Percentiles rank a stretch among this genome's conserved stretches.
phyloP scores from a whole-genome alignment of 2,329 filamentous ascomycete species.

The Nigrograna mackinnonii region DNA sequence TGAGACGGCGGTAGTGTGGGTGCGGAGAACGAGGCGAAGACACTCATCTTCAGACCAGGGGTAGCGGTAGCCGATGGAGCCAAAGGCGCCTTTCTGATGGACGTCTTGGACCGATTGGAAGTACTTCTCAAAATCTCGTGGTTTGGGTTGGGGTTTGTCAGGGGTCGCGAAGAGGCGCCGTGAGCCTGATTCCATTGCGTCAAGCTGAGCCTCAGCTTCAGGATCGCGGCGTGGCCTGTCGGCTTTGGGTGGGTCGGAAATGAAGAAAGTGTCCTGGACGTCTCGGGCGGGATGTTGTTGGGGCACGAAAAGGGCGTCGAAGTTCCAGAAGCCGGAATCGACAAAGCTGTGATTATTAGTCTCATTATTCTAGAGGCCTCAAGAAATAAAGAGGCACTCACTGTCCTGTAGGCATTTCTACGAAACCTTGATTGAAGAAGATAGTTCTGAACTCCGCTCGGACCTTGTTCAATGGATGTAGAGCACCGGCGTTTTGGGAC shows the following conservation, averaged over 20 bases:
- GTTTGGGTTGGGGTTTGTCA: constrained; percentile 54
- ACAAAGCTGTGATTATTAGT: constrained; percentile 64
- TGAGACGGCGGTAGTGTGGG: constrained; percentile 92
- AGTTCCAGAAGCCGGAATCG: constrained; percentile 99
- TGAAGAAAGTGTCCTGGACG: constrained; percentile 98
- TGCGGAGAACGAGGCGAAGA: constrained; percentile 84
- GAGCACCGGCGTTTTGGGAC: constrained; percentile 56
- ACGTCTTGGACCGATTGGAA: constrained; percentile 86
- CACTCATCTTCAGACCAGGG: constrained; percentile 90
- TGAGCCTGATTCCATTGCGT: constrained; percentile 52
- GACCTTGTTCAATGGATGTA: constrained; percentile 80
- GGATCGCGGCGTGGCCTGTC: constrained; percentile 67
- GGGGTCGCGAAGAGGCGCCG: constrained; percentile 59
- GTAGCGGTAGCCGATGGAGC: constrained; percentile 95
- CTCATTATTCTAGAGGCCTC: constrained; percentile 1
- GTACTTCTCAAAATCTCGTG: constrained; percentile 77
- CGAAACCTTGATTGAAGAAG: constrained; percentile 99
- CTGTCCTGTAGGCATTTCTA: constrained; percentile 94
- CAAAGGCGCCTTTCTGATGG: constrained; percentile 89
- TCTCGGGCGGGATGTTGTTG: constrained; percentile 98
- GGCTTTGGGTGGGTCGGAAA: constrained; percentile 81
- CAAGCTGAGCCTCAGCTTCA: constrained; percentile 48
- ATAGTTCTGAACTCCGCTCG: constrained; percentile 94
- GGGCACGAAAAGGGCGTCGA: constrained; percentile 93
- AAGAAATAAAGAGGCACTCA: constrained; percentile 24